phyloP scores from a whole-genome alignment of 2,329 filamentous ascomycete genomes.

The Fusarium nelsonii region DNA sequence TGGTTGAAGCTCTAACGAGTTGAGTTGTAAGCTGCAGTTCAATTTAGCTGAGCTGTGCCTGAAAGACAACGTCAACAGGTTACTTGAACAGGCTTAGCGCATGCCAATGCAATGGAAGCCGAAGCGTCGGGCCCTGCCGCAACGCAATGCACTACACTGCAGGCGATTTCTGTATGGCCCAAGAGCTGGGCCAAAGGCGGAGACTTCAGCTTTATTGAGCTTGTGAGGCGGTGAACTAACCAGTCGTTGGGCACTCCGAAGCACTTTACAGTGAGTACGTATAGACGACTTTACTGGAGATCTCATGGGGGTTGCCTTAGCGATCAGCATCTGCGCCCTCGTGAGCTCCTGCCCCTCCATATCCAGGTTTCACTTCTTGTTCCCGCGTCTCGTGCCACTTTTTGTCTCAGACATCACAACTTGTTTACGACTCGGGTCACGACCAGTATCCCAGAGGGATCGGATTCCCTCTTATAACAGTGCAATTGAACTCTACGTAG shows the following conservation, averaged over 20 bases:
- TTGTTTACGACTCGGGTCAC: constrained; percentile 8
- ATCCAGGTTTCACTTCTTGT: constrained; percentile 19
- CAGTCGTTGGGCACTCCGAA: background rate
- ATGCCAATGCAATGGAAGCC: background rate
- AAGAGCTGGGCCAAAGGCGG: background rate
- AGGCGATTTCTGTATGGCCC: constrained; percentile 23
- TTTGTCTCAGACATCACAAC: constrained; percentile 15
- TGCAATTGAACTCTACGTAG: constrained; percentile 6
- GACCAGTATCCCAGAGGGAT: constrained; percentile 2
- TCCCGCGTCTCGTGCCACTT: constrained; percentile 32
- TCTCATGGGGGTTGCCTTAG: constrained; percentile 27
- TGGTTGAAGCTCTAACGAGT: constrained; percentile 20
- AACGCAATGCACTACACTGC: background rate
- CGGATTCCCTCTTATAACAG: background rate
- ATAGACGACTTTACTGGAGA: background rate
- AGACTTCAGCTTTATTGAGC: constrained; percentile 9
- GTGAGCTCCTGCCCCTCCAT: constrained; percentile 38
- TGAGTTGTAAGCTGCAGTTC: constrained; percentile 15
- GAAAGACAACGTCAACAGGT: constrained; percentile 29
- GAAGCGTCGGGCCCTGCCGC: constrained; percentile 26
- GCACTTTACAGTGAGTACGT: background rate
- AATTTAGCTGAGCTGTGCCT: constrained; percentile 1
- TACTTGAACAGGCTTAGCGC: constrained; percentile 26
- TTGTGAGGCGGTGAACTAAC: constrained; percentile 30
- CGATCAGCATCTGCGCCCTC: constrained; percentile 39